Evolutionary conservation across 768 basidiomycete genomes (phyloP).

Genomic region (Trametes cinnabarina): DNA sequence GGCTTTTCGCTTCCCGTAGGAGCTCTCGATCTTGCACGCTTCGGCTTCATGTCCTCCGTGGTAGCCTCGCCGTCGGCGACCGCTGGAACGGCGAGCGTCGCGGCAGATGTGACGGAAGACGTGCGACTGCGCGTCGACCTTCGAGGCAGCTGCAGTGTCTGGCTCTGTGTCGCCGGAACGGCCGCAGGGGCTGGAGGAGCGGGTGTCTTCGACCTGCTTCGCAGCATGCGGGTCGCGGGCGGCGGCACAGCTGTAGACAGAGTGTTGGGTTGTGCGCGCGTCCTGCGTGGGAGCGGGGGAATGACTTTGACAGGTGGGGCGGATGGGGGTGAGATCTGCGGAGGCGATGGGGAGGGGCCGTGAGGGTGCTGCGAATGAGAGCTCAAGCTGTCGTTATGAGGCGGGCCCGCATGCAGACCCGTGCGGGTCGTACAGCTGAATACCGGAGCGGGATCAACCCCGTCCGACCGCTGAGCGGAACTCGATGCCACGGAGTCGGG

Average conservation of each 20-base stretch:
- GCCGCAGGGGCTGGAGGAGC: not conserved
- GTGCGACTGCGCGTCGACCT: conserved; percentile 10
- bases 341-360: not conserved
- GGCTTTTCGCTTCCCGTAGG: not conserved
- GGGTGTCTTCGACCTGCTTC: conserved; percentile 7
- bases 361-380: not conserved
- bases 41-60: not conserved
- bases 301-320: not conserved
- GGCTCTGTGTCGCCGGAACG: not conserved
- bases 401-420: not conserved
- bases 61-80: too few species aligned
- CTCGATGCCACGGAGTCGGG: not conserved
- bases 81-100: not conserved
- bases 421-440: not conserved
- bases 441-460: not conserved
- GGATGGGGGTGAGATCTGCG: not conserved
- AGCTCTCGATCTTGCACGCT: conserved; percentile 3
- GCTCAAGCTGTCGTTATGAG: not conserved
- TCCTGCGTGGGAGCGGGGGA: not conserved
- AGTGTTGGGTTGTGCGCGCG: not conserved
- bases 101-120: not conserved
- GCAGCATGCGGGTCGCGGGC: not conserved
- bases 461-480: not conserved
- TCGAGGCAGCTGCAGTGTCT: not conserved
- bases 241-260: not conserved